Conservation (phyloP, 2,329 filamentous ascomycete genomes). For the Pezicula neosporulosa region DNA sequence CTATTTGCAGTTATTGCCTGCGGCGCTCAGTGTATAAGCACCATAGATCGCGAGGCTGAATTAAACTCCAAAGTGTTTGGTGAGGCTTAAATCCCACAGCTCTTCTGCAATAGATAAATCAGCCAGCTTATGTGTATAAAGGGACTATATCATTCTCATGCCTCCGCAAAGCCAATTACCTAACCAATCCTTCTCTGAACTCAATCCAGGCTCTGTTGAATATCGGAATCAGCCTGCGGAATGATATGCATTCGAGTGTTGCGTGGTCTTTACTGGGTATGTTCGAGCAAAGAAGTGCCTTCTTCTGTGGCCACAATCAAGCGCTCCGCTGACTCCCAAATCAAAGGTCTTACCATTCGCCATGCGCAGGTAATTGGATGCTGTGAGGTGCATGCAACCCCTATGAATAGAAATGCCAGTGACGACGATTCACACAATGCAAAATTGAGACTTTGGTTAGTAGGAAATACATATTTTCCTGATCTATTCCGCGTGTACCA, state of each 20-base stretch:
- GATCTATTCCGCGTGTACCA: neutral
- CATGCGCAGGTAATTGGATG: conserved; percentile 2
- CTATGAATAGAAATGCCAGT: neutral
- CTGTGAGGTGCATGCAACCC: neutral
- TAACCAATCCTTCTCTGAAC: conserved; percentile 1
- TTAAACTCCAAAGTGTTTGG: conserved; percentile 2
- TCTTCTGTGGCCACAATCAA: neutral
- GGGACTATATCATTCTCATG: conserved; percentile 1
- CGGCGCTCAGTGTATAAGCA: conserved; percentile 1
- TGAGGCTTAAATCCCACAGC: neutral
- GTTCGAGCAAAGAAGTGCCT: neutral
- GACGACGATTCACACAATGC: neutral
- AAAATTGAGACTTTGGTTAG: conserved; percentile 2
- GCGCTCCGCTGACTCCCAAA: neutral
- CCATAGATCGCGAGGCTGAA: neutral
- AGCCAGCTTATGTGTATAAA: neutral
- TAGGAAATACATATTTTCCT: neutral
- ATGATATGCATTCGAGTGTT: conserved; percentile 1
- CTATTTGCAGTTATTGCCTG: conserved; percentile 2
- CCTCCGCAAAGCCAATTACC: conserved; percentile 1
- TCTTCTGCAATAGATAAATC: neutral
- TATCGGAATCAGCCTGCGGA: conserved; percentile 1
- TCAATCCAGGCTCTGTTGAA: neutral
- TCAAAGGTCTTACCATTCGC: conserved; percentile 2
- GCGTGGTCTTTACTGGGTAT: conserved; percentile 3